Evolutionary conservation across 257 asterid species (phyloP).

Genomic region (Solanum pimpinellifolium): DNA sequence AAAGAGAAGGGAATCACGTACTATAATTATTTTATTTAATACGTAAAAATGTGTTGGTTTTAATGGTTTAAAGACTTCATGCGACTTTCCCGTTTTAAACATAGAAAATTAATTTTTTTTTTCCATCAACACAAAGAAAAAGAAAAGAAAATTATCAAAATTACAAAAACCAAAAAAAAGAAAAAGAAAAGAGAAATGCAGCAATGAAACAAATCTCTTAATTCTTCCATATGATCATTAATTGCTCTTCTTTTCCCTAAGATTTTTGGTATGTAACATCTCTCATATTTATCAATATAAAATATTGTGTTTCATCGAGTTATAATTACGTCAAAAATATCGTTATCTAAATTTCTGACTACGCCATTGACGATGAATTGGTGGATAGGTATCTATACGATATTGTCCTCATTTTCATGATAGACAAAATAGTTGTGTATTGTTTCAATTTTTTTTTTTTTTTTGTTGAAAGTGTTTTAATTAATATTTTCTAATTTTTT

Average conservation of each 20-base stretch:
- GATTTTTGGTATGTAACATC: neutral
- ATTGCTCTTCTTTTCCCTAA: neutral
- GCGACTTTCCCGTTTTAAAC: constrained; percentile 22
- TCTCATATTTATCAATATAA: neutral
- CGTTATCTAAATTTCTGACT: neutral
- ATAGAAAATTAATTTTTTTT: neutral
- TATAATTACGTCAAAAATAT: neutral
- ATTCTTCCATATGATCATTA: neutral
- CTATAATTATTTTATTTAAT: neutral
- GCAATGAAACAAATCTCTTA: neutral
- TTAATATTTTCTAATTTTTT: neutral
- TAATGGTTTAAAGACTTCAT: constrained; percentile 5
- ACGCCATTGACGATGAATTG: neutral
- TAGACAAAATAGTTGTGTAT: neutral
- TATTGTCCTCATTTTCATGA: neutral
- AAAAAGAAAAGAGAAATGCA: neutral
- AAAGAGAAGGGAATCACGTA: too few relatives aligned
- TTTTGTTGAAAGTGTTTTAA: neutral
- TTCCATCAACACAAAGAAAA: neutral
- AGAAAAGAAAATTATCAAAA: neutral
- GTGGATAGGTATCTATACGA: neutral
- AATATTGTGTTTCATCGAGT: neutral
- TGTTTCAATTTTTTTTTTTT: neutral
- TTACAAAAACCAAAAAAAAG: too few relatives aligned
- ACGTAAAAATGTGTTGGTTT: neutral